Evolutionary conservation across 2,329 filamentous ascomycete genomes (phyloP).

Genomic region (Cladosporium sp.): DNA sequence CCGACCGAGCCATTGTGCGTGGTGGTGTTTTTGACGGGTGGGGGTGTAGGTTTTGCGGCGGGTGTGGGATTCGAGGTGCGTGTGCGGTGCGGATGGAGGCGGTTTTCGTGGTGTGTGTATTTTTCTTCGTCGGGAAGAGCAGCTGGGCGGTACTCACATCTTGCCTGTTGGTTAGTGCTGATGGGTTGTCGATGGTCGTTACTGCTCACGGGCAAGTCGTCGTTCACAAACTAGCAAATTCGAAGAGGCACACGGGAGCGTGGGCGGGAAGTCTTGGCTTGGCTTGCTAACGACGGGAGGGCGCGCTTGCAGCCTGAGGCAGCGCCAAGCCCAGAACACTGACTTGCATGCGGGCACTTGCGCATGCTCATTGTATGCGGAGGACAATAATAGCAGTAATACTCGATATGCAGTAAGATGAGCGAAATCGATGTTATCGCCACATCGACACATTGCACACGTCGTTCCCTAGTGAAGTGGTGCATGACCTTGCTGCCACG

Average conservation of each 20-base stretch:
- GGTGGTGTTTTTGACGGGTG: conserved; percentile 10
- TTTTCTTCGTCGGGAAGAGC: conserved; percentile 1
- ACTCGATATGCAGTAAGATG: no score
- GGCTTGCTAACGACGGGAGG: neutral
- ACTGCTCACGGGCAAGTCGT: neutral
- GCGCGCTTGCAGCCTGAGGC: no score
- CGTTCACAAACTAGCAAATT: neutral
- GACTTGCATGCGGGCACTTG: no score
- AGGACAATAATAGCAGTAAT: no score
- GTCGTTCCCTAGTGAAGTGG: no score
- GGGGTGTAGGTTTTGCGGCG: conserved; percentile 8
- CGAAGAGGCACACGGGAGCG: neutral
- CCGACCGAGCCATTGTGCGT: conserved; percentile 4
- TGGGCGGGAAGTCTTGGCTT: neutral
- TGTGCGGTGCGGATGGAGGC: neutral
- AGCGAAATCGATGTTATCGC: no score
- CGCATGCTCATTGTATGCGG: no score
- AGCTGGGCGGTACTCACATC: conserved; percentile 10
- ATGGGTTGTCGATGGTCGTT: conserved; percentile 13
- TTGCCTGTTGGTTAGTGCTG: conserved; percentile 12
- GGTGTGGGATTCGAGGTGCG: conserved; percentile 8
- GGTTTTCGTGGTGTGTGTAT: conserved; percentile 4
- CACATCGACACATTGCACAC: no score
- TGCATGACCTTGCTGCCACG: no score
- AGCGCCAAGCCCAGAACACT: no score